Evolutionary conservation across 495 filamentous ascomycete genomes (phyloP).

Genomic region (Neurospora intermedia): DNA sequence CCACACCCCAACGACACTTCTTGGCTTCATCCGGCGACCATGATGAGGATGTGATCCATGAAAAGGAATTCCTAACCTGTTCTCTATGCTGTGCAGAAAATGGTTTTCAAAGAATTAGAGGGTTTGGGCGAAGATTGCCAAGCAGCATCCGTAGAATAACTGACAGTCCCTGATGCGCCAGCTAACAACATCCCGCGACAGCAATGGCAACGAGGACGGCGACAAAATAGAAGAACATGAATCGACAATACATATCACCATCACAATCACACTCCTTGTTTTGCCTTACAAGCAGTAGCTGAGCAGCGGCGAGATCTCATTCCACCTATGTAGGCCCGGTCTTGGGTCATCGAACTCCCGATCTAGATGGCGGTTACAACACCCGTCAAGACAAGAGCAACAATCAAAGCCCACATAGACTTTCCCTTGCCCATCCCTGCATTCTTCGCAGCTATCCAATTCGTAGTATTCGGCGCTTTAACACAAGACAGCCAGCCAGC

Average conservation of each 20-base stretch:
- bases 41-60: neutral
- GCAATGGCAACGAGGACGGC: neutral
- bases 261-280: neutral
- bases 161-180: neutral
- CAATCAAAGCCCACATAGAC: neutral
- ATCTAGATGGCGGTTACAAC: neutral
- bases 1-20: neutral
- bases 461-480: neutral
- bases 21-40: neutral
- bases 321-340: neutral
- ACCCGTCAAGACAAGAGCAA: neutral
- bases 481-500: constrained; percentile 12
- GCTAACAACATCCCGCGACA: neutral
- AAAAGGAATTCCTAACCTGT: neutral
- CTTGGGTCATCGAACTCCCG: neutral
- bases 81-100: neutral
- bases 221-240: neutral
- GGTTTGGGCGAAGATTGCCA: neutral
- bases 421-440: neutral
- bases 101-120: neutral
- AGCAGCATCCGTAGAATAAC: neutral
- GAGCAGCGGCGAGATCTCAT: neutral
- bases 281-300: neutral
- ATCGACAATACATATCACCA: neutral
- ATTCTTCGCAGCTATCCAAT: neutral